Percentiles rank a stretch among this genome's conserved stretches.
Conservation (phyloP, 192 early-diverging fungal species). For the Umbelopsis sp. region DNA sequence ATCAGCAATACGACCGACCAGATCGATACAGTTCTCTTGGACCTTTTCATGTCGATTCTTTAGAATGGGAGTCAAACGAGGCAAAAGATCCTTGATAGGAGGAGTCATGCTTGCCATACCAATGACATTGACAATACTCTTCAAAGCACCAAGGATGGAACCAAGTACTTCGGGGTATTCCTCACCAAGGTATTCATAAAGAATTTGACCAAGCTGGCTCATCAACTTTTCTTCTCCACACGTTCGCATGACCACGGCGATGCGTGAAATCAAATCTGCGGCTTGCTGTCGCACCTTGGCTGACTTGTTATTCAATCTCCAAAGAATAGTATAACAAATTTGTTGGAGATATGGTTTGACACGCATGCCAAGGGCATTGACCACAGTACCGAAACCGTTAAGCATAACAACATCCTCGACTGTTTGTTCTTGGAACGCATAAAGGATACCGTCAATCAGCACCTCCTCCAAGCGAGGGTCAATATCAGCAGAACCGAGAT, state of each 20-base stretch:
- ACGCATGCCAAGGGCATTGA: constrained; percentile 86
- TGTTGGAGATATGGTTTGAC: constrained; percentile 94
- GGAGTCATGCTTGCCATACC: constrained; percentile 99
- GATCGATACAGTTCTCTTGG: constrained; percentile 89
- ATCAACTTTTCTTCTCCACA: constrained; percentile 97
- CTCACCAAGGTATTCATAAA: constrained; percentile 99
- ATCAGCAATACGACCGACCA: constrained; percentile 99
- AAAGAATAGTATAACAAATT: constrained; percentile 92
- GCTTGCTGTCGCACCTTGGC: constrained; percentile 97
- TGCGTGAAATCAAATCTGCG: constrained; percentile 92
- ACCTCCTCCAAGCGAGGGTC: constrained; percentile 90
- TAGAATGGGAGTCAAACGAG: constrained; percentile 96
- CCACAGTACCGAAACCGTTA: constrained; percentile 95
- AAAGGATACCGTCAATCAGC: constrained; percentile 96
- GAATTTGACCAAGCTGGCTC: constrained; percentile 87
- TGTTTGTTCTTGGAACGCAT: constrained; percentile 98
- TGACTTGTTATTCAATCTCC: constrained; percentile 96
- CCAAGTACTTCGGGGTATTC: constrained; percentile 99
- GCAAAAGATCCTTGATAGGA: constrained; percentile 96
- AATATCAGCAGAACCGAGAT: constrained; percentile 88
- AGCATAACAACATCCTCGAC: constrained; percentile 91
- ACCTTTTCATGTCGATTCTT: constrained; percentile 98
- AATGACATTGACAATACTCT: constrained; percentile 96
- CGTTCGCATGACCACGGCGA: constrained; percentile 90
- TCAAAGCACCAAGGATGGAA: constrained; percentile 89